Percentiles rank a stretch among this genome's conserved stretches.
Conservation (phyloP, 169 alveolate species). For the Theileria equi region DNA sequence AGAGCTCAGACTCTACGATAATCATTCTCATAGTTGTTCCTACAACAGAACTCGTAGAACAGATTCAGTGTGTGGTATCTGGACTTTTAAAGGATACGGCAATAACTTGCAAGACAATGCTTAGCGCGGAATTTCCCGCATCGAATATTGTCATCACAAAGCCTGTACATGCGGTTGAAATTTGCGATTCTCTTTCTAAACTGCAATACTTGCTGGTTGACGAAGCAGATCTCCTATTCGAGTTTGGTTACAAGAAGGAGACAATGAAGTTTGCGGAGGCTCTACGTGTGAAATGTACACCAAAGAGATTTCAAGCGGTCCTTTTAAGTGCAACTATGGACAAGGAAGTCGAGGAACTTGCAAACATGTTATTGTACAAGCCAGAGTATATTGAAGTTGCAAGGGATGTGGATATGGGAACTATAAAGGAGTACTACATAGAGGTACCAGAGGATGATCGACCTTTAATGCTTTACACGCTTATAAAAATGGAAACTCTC, state of each 20-base stretch:
- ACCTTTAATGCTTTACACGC: conserved; percentile 19
- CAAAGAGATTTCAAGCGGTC: conserved; percentile 50
- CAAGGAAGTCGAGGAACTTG: conserved; percentile 32
- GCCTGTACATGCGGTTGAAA: conserved; percentile 48
- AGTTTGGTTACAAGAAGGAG: conserved; percentile 61
- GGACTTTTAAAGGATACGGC: conserved; percentile 27
- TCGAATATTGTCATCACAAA: conserved; percentile 65
- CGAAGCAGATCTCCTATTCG: conserved; percentile 73
- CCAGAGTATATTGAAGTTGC: conserved; percentile 46
- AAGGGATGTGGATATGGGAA: conserved; percentile 33
- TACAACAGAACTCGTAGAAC: conserved; percentile 65
- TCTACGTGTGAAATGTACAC: conserved; percentile 31
- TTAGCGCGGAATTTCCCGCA: conserved; percentile 22
- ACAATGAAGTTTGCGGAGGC: conserved; percentile 50
- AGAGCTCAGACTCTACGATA: conserved; percentile 33
- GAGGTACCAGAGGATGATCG: conserved; percentile 23
- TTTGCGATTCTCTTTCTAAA: conserved; percentile 39
- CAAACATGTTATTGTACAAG: conserved; percentile 45
- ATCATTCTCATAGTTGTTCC: conserved; percentile 68
- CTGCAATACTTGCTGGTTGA: conserved; percentile 63
- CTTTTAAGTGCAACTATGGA: conserved; percentile 59
- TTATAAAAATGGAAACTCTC: conserved; percentile 45
- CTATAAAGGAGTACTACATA: conserved; percentile 44
- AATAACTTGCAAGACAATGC: conserved; percentile 30
- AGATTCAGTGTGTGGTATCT: conserved; percentile 49